These are phyloP conservation scores for Vigna mungo DNA, from an alignment of 306 rosid genomes.

Conservation along the genomic window DNA sequence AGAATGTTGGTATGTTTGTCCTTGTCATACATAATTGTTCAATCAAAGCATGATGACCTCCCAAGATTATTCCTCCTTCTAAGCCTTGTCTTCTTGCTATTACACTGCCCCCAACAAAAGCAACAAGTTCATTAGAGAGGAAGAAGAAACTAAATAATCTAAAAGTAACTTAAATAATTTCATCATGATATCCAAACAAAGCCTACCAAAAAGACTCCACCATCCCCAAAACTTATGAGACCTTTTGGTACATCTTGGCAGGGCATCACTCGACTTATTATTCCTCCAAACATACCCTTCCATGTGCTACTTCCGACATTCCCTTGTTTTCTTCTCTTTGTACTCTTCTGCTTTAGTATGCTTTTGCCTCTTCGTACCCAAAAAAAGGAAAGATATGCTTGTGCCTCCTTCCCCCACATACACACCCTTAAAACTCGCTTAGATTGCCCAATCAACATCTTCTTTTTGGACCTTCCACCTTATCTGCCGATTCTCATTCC, in stretches of 20 bases:
- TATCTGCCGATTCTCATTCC: conserved; percentile 72
- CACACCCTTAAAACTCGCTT: conserved; percentile 48
- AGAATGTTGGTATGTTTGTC: conserved; percentile 79
- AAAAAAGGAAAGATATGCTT: conserved; percentile 43
- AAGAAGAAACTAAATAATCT: not conserved
- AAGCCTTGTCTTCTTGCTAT: conserved; percentile 54
- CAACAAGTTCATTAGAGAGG: conserved; percentile 44
- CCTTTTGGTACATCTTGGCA: conserved; percentile 60
- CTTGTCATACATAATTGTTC: conserved; percentile 71
- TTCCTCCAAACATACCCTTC: conserved; percentile 90
- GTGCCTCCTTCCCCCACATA: conserved; percentile 53
- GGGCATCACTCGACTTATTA: conserved; percentile 62
- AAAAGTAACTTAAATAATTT: conserved; percentile 28
- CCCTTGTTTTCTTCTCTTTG: conserved; percentile 65
- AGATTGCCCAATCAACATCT: conserved; percentile 74
- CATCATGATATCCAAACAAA: conserved; percentile 31
- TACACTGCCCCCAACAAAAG: conserved; percentile 58
- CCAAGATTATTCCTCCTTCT: conserved; percentile 57
- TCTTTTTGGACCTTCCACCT: conserved; percentile 73
- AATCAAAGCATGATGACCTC: conserved; percentile 64
- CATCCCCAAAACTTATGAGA: conserved; percentile 50
- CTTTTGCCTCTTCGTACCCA: conserved; percentile 55
- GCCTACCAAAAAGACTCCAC: conserved; percentile 48
- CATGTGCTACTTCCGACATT: conserved; percentile 84
- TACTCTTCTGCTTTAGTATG: conserved; percentile 58